phyloP scores from a whole-genome alignment of 2,329 filamentous ascomycete species.

The Aspergillus chevalieri region DNA sequence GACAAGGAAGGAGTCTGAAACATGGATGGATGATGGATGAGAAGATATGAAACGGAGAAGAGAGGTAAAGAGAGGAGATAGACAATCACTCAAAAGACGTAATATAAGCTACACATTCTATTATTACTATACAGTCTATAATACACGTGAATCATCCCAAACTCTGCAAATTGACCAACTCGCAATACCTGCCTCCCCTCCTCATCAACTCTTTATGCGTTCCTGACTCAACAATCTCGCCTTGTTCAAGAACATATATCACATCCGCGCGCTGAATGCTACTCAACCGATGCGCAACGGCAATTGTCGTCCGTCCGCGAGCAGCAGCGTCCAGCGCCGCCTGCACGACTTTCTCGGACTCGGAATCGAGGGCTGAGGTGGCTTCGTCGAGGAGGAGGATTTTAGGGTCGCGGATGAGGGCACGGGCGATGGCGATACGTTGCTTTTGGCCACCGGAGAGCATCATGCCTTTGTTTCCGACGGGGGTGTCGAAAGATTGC shows the following conservation, averaged over 20 bases:
- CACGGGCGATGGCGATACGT: conserved; percentile 31
- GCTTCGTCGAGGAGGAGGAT: conserved; percentile 22
- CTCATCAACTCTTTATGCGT: conserved; percentile 66
- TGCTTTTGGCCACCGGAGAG: conserved; percentile 33
- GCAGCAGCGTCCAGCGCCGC: conserved; percentile 71
- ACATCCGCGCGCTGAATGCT: conserved; percentile 88
- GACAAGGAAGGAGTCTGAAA: too few relatives aligned
- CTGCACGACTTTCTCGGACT: conserved; percentile 49
- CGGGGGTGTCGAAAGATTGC: conserved; percentile 18
- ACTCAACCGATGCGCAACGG: conserved; percentile 79
- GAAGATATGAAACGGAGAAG: too few relatives aligned
- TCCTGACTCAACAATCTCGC: conserved; percentile 72
- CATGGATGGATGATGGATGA: too few relatives aligned
- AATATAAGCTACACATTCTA: too few relatives aligned
- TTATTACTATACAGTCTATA: background rate
- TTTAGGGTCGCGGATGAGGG: conserved; percentile 28
- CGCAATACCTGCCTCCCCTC: conserved; percentile 62
- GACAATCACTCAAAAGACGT: too few relatives aligned
- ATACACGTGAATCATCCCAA: conserved; percentile 40
- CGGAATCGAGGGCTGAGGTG: conserved; percentile 43
- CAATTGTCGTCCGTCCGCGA: conserved; percentile 78
- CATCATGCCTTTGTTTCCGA: conserved; percentile 18
- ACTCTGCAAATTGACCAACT: conserved; percentile 71
- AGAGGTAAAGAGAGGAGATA: too few relatives aligned
- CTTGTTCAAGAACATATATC: conserved; percentile 88